A percentile compares a stretch with the other conserved stretches of the same genome.
Conservation (phyloP, 1,284 basidiomycete species). For the Ceratobasidium sp. region DNA sequence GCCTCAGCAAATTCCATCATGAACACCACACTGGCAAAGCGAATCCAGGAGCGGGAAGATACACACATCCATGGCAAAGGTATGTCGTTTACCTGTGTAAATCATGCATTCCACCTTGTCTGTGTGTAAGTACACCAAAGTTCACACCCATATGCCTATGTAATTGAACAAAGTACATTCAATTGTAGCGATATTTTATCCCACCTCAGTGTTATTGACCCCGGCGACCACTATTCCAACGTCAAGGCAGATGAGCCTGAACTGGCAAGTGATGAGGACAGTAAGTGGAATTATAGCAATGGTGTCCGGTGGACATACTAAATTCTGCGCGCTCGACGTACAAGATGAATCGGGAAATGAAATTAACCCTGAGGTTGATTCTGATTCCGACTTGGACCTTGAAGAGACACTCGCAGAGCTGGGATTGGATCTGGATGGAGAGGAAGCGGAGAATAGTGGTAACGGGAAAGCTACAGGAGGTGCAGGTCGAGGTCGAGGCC, state of each 20-base stretch:
- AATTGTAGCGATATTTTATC: not conserved
- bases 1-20: not conserved
- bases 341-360: too few species aligned
- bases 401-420: too few species aligned
- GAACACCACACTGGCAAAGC: not conserved
- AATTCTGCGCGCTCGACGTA: not conserved
- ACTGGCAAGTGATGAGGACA: not conserved
- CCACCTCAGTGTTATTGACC: not conserved
- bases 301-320: not conserved
- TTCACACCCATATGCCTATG: not conserved
- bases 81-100: constrained; percentile 2
- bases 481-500: not conserved
- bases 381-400: not conserved
- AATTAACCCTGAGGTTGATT: not conserved
- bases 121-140: not conserved
- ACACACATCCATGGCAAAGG: not conserved
- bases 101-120: constrained; percentile 4
- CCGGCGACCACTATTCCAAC: not conserved
- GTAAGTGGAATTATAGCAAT: not conserved
- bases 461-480: not conserved
- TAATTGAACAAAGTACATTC: not conserved
- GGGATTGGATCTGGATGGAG: not conserved
- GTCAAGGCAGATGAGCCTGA: not conserved
- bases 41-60: not conserved
- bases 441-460: not conserved